Evolutionary conservation across 768 basidiomycete species (phyloP).

Genomic region (Pulveroboletus sp.): DNA sequence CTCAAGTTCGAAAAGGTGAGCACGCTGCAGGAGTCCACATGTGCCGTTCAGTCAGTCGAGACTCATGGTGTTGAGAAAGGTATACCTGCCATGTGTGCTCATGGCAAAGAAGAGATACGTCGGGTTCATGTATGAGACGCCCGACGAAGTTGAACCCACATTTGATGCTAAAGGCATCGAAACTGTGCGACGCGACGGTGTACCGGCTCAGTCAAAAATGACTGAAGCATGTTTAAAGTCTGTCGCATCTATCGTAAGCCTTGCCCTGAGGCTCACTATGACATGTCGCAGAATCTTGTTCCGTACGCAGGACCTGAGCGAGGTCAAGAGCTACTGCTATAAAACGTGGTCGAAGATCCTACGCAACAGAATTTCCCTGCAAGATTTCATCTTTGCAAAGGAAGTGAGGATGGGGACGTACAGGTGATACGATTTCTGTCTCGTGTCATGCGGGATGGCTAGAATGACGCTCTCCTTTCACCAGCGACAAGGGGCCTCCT

Average conservation of each 20-base stretch:
- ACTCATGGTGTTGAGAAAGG: conserved; percentile 41
- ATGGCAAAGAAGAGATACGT: conserved; percentile 99
- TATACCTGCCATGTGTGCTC: conserved; percentile 91
- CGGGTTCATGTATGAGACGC: conserved; percentile 85
- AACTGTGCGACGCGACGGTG: conserved; percentile 89
- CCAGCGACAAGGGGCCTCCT: conserved; percentile 76
- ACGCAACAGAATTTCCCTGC: conserved; percentile 74
- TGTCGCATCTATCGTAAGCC: conserved; percentile 9
- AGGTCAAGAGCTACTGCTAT: conserved; percentile 85
- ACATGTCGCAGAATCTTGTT: conserved; percentile 73
- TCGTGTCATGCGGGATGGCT: background rate
- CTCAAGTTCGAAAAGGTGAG: conserved; percentile 95
- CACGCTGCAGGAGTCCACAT: background rate
- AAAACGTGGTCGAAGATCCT: conserved; percentile 80
- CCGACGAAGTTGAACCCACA: conserved; percentile 68
- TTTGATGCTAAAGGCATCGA: conserved; percentile 99
- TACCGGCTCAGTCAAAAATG: conserved; percentile 90
- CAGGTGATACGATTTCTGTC: conserved; percentile 44
- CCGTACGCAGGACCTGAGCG: conserved; percentile 80
- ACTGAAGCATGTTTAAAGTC: conserved; percentile 86
- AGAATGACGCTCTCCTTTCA: background rate
- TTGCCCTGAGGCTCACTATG: background rate
- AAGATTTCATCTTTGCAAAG: conserved; percentile 94
- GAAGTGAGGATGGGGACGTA: conserved; percentile 93
- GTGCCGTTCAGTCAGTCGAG: too few species aligned